Conservation (phyloP, 2,329 filamentous ascomycete species). For the Xylaria multiplex region DNA sequence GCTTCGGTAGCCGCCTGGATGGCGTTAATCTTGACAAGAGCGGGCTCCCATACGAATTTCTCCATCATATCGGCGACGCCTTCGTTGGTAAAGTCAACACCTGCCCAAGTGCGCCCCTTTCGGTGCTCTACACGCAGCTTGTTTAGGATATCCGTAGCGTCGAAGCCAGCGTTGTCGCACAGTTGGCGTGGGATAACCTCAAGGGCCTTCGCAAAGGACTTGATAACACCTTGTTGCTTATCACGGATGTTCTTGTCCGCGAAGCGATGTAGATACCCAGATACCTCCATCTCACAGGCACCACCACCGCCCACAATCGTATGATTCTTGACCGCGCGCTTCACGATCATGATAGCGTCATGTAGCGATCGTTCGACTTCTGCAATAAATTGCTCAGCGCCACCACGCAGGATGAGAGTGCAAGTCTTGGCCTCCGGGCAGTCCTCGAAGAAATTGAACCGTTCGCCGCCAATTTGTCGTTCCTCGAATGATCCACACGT, state of each 20-base stretch:
- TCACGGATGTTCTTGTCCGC: slow-evolving; percentile 91
- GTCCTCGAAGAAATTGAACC: slow-evolving; percentile 98
- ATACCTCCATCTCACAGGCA: slow-evolving; percentile 96
- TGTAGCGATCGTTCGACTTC: slow-evolving; percentile 98
- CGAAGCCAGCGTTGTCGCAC: slow-evolving; percentile 98
- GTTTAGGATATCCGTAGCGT: slow-evolving; percentile 98
- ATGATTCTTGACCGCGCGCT: slow-evolving; percentile 94
- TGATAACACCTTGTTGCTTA: slow-evolving; percentile 98
- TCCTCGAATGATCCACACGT: slow-evolving; percentile 93
- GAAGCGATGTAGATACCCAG: slow-evolving; percentile 89
- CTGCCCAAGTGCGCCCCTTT: slow-evolving; percentile 92
- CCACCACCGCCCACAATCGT: slow-evolving; percentile 95
- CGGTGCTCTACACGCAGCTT: slow-evolving; percentile 94
- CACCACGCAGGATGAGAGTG: slow-evolving; percentile 92
- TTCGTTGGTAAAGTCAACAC: slow-evolving; percentile 93
- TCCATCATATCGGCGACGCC: slow-evolving; percentile 95
- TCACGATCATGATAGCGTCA: slow-evolving; percentile 99
- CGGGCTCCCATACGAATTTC: slow-evolving; percentile 96
- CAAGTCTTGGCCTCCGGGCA: slow-evolving; percentile 97
- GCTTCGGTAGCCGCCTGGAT: slow-evolving; percentile 96
- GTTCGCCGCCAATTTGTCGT: slow-evolving; percentile 95
- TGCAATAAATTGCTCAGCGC: slow-evolving; percentile 98
- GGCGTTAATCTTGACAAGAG: slow-evolving; percentile 95
- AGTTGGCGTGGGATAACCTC: slow-evolving; percentile 97
- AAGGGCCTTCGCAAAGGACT: slow-evolving; percentile 95